A percentile compares a stretch with the other conserved stretches of the same genome.
Conservation (phyloP, 2,329 filamentous ascomycete species). For the Diaporthe amygdali region DNA sequence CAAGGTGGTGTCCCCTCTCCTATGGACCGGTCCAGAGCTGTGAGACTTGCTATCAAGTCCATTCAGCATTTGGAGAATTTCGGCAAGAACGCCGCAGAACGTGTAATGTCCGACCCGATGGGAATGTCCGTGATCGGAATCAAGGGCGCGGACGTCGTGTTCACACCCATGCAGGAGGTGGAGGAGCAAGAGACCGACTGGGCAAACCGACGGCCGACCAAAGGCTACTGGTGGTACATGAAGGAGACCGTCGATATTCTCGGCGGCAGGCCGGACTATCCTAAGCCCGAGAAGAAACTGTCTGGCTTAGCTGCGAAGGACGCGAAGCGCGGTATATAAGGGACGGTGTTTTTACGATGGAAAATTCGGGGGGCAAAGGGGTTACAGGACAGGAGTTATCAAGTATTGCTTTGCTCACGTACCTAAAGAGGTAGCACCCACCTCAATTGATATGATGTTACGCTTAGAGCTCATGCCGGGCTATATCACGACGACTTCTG, state of each 20-base stretch:
- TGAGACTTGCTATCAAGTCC: constrained; percentile 91
- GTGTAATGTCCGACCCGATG: constrained; percentile 75
- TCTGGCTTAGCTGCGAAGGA: constrained; percentile 64
- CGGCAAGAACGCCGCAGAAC: constrained; percentile 66
- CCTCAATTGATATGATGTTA: constrained; percentile 11
- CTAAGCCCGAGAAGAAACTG: constrained; percentile 54
- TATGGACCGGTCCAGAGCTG: constrained; percentile 94
- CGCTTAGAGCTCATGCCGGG: background rate
- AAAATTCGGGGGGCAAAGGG: background rate
- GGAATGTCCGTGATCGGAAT: constrained; percentile 89
- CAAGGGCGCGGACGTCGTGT: constrained; percentile 87
- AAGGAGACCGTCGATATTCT: constrained; percentile 85
- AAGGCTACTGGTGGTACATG: constrained; percentile 84
- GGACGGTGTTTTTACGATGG: background rate
- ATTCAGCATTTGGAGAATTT: constrained; percentile 89
- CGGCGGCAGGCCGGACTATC: constrained; percentile 69
- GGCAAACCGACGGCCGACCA: constrained; percentile 82
- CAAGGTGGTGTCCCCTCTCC: constrained; percentile 91
- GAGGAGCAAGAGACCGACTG: constrained; percentile 91
- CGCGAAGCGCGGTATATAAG: constrained; percentile 57
- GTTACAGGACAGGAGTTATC: constrained; percentile 14
- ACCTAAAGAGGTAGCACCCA: background rate
- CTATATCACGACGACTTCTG: background rate
- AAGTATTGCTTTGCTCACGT: constrained; percentile 11
- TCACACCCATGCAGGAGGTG: constrained; percentile 79